Percentiles rank a stretch among this genome's conserved stretches.
These are phyloP conservation scores for Arachis hypogaea DNA, from an alignment of 306 rosid genomes.

Conservation along the genomic window DNA sequence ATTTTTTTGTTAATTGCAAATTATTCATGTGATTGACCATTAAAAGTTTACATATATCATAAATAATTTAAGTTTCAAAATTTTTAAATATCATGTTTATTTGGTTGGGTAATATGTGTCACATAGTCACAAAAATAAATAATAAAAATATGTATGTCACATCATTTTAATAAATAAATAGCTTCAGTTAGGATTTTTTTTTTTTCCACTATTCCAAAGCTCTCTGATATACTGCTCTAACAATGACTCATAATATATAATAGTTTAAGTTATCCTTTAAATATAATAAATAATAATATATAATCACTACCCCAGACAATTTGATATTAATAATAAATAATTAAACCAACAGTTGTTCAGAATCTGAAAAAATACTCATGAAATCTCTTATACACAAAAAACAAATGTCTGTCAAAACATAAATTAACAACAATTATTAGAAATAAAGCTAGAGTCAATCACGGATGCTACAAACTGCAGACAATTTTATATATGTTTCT, in stretches of 20 bases:
- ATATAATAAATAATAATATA: not conserved
- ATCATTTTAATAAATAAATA: too few relatives aligned
- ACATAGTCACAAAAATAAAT: too few relatives aligned
- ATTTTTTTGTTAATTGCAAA: too few relatives aligned
- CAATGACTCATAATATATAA: not conserved
- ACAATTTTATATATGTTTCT: not conserved
- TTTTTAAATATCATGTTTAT: too few relatives aligned
- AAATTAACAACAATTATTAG: not conserved
- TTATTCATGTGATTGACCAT: too few relatives aligned
- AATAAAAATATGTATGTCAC: too few relatives aligned
- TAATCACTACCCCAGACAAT: not conserved
- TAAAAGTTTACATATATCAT: too few relatives aligned
- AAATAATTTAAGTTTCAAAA: too few relatives aligned
- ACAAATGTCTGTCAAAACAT: not conserved
- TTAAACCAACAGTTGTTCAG: not conserved
- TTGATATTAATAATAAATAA: not conserved
- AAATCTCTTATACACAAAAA: not conserved
- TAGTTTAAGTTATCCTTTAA: not conserved
- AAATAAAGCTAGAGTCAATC: not conserved
- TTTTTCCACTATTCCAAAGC: not conserved
- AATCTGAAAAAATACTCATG: not conserved
- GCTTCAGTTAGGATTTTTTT: too few relatives aligned
- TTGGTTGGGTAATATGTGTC: too few relatives aligned
- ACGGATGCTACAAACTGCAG: slow-evolving; percentile 10
- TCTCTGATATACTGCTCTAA: not conserved